Evolutionary conservation across 2,329 filamentous ascomycete genomes (phyloP), one percentile per base, ranked within the genome.

Genomic region (Fusarium nelsonii): DNA sequence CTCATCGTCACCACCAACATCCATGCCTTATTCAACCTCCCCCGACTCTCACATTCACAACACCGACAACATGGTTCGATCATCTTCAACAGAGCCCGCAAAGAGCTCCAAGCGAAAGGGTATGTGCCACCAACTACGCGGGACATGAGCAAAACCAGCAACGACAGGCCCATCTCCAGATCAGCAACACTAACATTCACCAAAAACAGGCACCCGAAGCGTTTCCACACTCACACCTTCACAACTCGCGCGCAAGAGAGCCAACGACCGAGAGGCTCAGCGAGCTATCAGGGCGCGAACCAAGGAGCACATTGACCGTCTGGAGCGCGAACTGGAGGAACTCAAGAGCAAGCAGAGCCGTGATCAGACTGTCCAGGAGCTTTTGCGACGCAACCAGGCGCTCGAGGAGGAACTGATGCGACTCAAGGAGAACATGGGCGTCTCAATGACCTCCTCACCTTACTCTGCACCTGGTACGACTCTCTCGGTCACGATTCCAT

Each of bases 251-350:
- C 92, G 94, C 79, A 97, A 97, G 83, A 87, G 94, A 69, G 92
- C 93, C 75, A 97, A 97, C 82, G 94, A 97, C 78, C 88, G 94
- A 65, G 93, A 97, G 80, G 94, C 94, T 41, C 94, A 97, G 81
- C 88, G 94, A 50, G 92, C 92, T 41, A 97, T 97, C 68, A 86
- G 94, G 50, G 92, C 94, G 78, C 87, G 94, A 73, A 97, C 94
- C 39, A 95, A 94, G 82, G 88, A 91, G 75, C 92, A 93, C 78
- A 97, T 97, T 74, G 92, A 96, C 76, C 84, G 84, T 23, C 83
- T 97, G 51, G 92, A 97, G 81, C 84, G 84, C 68, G 88, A 91
- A 72, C 90, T 97, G 64, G 86, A 90, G 57, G 91, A 95, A 69
- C 86, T 97, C 68, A 84, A 84, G 65, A 82, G 80, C 75, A 79